Evolutionary conservation across 148 eudicot species (phyloP).

Genomic region (Cornus suecica): DNA sequence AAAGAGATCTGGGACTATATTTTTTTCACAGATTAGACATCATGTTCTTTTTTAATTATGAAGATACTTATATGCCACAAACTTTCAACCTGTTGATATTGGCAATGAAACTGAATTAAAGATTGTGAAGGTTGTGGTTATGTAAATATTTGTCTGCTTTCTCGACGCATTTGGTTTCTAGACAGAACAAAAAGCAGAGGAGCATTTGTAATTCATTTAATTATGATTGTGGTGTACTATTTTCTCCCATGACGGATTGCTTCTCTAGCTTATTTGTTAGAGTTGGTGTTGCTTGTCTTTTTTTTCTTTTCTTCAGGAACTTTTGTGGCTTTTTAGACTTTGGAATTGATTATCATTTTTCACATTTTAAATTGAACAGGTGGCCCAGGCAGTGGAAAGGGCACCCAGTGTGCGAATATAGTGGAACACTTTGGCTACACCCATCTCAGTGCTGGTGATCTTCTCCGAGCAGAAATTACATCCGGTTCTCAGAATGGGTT

Average conservation of each 20-base stretch:
- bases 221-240: not conserved
- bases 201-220: not conserved
- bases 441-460: conserved; percentile 48
- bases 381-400: conserved; percentile 48
- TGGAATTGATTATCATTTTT: not conserved
- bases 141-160: not conserved
- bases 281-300: not conserved
- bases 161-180: not conserved
- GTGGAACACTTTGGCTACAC: conserved; percentile 36
- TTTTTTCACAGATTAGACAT: too few species aligned
- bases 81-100: not conserved
- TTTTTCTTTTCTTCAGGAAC: not conserved
- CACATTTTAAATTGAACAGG: conserved; percentile 15
- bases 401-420: conserved; percentile 39
- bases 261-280: not conserved
- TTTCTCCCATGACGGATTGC: not conserved
- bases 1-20: too few species aligned
- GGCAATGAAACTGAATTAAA: not conserved
- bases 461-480: conserved; percentile 35
- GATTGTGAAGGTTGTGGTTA: not conserved
- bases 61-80: not conserved
- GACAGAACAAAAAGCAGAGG: not conserved
- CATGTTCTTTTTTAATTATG: too few species aligned
- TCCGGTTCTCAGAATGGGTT: conserved; percentile 46
- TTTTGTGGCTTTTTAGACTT: not conserved